Evolutionary conservation across 2,329 filamentous ascomycete genomes (phyloP).

Genomic region (Xylariales sp.): DNA sequence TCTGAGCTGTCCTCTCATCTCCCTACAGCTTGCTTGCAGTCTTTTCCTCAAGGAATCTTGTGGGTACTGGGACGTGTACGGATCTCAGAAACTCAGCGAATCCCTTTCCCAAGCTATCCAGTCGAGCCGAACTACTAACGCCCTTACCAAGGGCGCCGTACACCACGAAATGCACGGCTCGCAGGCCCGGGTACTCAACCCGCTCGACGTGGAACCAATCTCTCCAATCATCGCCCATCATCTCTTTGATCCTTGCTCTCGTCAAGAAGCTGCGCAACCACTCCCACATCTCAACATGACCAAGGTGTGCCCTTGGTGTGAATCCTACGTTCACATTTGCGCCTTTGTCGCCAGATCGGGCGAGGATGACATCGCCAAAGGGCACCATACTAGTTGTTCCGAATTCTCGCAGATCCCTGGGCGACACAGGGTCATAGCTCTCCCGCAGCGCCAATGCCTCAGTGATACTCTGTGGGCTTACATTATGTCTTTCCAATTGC

Average conservation of each 20-base stretch:
- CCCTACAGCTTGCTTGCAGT: not conserved
- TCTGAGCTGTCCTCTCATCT: too few species aligned
- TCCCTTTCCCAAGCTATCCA: constrained; percentile 49
- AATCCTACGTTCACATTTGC: constrained; percentile 22
- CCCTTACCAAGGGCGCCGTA: constrained; percentile 40
- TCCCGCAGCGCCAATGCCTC: constrained; percentile 20
- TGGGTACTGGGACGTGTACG: constrained; percentile 16
- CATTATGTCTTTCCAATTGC: constrained; percentile 9
- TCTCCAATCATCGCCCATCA: constrained; percentile 38
- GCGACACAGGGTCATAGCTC: constrained; percentile 18
- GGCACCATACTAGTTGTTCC: constrained; percentile 36
- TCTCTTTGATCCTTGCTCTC: constrained; percentile 26
- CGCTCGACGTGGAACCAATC: constrained; percentile 38
- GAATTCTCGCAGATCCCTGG: constrained; percentile 23
- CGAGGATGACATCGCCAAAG: constrained; percentile 21
- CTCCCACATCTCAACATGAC: constrained; percentile 31
- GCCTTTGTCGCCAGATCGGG: constrained; percentile 21
- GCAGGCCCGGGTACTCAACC: constrained; percentile 40
- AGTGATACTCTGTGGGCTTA: constrained; percentile 21
- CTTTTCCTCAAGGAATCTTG: constrained; percentile 7
- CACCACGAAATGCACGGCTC: constrained; percentile 46
- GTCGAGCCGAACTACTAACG: constrained; percentile 41
- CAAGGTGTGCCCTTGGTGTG: constrained; percentile 37
- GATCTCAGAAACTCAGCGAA: constrained; percentile 27
- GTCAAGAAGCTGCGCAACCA: constrained; percentile 34